A percentile compares a stretch with the other conserved stretches of the same genome.
These are phyloP conservation scores for Boletus tylopilopsis DNA, from an alignment of 768 basidiomycete genomes.

Conservation along the genomic window DNA sequence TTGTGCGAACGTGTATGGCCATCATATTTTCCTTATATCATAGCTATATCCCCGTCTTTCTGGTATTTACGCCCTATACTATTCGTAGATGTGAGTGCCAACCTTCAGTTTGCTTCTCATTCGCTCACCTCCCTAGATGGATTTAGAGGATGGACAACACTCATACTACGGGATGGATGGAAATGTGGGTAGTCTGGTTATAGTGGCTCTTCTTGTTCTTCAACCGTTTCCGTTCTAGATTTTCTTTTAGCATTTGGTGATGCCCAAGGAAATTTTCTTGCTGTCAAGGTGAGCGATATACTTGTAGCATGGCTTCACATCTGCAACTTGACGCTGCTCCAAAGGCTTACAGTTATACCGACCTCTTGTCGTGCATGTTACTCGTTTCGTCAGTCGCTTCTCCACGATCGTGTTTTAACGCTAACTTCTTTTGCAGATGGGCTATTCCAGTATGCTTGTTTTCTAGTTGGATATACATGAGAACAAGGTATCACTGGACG, in stretches of 20 bases:
- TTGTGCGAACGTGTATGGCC: not conserved
- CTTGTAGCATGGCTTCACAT: not conserved
- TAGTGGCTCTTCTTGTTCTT: not conserved
- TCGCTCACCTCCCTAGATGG: conserved; percentile 51
- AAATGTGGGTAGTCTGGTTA: conserved; percentile 54
- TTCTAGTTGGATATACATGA: conserved; percentile 78
- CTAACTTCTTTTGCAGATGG: conserved; percentile 49
- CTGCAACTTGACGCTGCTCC: not conserved
- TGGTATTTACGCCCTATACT: conserved; percentile 84
- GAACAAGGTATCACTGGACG: conserved; percentile 75
- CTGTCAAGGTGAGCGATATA: conserved; percentile 54
- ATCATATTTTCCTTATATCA: not conserved
- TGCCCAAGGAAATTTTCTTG: conserved; percentile 82
- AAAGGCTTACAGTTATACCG: conserved; percentile 82
- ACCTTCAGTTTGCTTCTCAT: not conserved
- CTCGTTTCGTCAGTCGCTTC: conserved; percentile 63
- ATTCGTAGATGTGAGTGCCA: conserved; percentile 70
- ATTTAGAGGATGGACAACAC: conserved; percentile 69
- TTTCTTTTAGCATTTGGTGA: conserved; percentile 76
- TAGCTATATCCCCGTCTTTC: conserved; percentile 72
- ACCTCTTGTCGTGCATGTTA: conserved; percentile 86
- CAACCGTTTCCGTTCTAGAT: conserved; percentile 41
- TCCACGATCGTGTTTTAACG: not conserved
- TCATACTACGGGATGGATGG: conserved; percentile 79
- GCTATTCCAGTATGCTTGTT: conserved; percentile 84